Evolutionary conservation across 768 basidiomycete species (phyloP).

Genomic region (Boletellus ananas): DNA sequence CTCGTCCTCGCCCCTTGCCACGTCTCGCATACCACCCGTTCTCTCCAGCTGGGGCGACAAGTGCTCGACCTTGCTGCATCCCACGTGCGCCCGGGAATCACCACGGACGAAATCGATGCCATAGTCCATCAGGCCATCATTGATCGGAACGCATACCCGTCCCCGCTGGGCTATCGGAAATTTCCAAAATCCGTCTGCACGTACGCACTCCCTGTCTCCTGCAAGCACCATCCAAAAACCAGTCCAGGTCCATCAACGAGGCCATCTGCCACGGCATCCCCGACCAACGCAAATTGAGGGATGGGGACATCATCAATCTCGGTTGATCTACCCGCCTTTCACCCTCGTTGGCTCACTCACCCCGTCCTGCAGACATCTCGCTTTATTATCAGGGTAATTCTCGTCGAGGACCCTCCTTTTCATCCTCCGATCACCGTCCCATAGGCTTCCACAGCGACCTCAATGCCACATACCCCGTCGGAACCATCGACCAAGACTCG

Average conservation of each 20-base stretch:
- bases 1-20: not conserved
- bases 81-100: slow-evolving; percentile 83
- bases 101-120: slow-evolving; percentile 92
- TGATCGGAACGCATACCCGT: slow-evolving; percentile 90
- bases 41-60: slow-evolving; percentile 73
- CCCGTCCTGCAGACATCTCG: slow-evolving; percentile 56
- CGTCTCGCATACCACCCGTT: not conserved
- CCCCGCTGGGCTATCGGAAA: slow-evolving; percentile 84
- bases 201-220: slow-evolving; percentile 42
- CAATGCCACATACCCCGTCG: slow-evolving; percentile 91
- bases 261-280: slow-evolving; percentile 97
- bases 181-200: slow-evolving; percentile 98
- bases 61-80: slow-evolving; percentile 92
- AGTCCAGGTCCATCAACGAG: slow-evolving; percentile 81
- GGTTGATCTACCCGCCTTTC: slow-evolving; percentile 42
- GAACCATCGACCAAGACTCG: slow-evolving; percentile 78
- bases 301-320: slow-evolving; percentile 97
- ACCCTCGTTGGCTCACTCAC: slow-evolving; percentile 16
- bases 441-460: slow-evolving; percentile 88
- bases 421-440: not conserved
- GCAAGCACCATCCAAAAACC: slow-evolving; percentile 1
- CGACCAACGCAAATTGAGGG: slow-evolving; percentile 74
- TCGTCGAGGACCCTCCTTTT: slow-evolving; percentile 2
- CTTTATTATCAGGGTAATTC: slow-evolving; percentile 69
- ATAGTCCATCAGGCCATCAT: slow-evolving; percentile 91